A percentile compares a stretch with the other conserved stretches of the same genome.
These are phyloP conservation scores for Bacterosira constricta DNA, from an alignment of 108 stramenopile genomes.

Conservation along the genomic window DNA sequence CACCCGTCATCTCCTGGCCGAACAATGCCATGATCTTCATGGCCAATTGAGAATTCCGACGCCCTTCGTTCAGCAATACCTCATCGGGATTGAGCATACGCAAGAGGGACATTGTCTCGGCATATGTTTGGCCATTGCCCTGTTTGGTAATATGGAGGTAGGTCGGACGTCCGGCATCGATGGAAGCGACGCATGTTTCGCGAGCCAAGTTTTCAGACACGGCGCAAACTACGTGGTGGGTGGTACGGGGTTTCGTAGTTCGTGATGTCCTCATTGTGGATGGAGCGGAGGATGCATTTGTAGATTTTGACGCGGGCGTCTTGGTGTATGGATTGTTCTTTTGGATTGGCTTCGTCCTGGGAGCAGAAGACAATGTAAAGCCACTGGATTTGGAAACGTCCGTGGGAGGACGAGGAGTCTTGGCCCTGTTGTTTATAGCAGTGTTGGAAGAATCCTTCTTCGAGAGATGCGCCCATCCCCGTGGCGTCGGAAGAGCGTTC, in stretches of 20 bases:
- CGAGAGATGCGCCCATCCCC: conserved; percentile 17
- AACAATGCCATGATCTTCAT: conserved; percentile 66
- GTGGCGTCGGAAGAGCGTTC: conserved; percentile 23
- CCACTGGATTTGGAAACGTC: conserved; percentile 32
- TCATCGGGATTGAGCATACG: conserved; percentile 80
- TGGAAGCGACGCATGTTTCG: conserved; percentile 84
- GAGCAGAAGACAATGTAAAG: conserved; percentile 36
- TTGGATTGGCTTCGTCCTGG: background rate
- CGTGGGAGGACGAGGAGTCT: conserved; percentile 1
- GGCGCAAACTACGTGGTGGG: conserved; percentile 71
- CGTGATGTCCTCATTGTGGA: background rate
- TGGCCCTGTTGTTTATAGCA: background rate
- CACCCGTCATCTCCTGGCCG: conserved; percentile 9
- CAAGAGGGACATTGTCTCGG: conserved; percentile 80
- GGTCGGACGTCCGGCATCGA: conserved; percentile 76
- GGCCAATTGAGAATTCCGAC: conserved; percentile 70
- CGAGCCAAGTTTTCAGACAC: conserved; percentile 87
- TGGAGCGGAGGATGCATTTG: background rate
- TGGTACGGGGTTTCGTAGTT: background rate
- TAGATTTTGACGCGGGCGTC: background rate
- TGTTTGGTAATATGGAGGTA: conserved; percentile 79
- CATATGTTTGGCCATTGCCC: conserved; percentile 84
- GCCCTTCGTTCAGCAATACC: conserved; percentile 86
- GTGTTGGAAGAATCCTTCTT: background rate
- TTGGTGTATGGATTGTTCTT: conserved; percentile 15